A percentile compares a stretch with the other conserved stretches of the same genome.
Evolutionary conservation across 306 rosid genomes (phyloP).

Genomic region (Alnus glutinosa): DNA sequence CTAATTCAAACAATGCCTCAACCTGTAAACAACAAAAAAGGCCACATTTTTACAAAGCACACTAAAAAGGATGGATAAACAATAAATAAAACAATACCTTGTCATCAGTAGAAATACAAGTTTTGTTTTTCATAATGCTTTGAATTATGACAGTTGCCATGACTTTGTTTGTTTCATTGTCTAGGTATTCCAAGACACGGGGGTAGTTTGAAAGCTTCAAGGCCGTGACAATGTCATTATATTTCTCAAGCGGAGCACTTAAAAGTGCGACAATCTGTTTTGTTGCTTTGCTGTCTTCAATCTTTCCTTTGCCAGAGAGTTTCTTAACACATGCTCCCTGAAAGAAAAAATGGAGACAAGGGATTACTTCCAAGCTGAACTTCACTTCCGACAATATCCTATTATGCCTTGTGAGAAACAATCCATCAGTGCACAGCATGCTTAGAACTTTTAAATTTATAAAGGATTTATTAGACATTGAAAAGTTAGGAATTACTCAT

Average conservation of each 20-base stretch:
- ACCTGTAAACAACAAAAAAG: constrained; percentile 55
- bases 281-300: constrained; percentile 83
- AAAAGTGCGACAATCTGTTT: constrained; percentile 94
- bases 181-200: constrained; percentile 87
- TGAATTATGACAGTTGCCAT: constrained; percentile 97
- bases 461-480: not conserved
- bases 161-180: constrained; percentile 81
- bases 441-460: not conserved
- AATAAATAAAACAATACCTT: constrained; percentile 53
- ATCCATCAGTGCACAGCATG: not conserved
- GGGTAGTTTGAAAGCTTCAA: constrained; percentile 95
- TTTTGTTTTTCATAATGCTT: constrained; percentile 91
- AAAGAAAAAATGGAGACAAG: constrained; percentile 24
- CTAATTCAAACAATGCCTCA: constrained; percentile 86
- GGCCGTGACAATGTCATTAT: constrained; percentile 92
- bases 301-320: constrained; percentile 92
- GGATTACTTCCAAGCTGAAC: constrained; percentile 7
- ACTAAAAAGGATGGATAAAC: constrained; percentile 28
- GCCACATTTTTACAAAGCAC: constrained; percentile 36
- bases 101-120: constrained; percentile 76
- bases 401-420: not conserved
- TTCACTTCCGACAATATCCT: not conserved
- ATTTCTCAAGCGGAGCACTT: constrained; percentile 97
- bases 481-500: not conserved
- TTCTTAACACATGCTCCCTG: constrained; percentile 94